Conservation (phyloP, 1,284 basidiomycete genomes). For the Ganoderma sinense region DNA sequence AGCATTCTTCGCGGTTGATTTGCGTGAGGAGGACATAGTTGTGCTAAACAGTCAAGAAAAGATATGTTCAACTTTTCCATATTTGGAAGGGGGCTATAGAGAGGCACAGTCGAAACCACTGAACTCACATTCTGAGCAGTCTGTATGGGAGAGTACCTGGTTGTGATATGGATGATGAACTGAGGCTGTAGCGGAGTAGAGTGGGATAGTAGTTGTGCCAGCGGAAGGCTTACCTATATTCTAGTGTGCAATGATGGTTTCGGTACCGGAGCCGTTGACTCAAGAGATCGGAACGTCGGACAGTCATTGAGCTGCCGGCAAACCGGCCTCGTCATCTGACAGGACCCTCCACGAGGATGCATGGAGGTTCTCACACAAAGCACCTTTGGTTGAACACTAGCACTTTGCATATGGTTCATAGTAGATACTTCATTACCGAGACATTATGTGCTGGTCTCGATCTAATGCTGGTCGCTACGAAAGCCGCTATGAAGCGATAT, state of each 20-base stretch:
- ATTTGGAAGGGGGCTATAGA: neutral
- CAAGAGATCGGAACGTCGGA: neutral
- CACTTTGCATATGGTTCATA: neutral
- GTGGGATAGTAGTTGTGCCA: neutral
- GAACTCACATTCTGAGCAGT: neutral
- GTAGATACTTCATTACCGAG: neutral
- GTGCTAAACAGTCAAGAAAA: neutral
- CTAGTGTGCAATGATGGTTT: neutral
- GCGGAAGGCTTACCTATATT: neutral
- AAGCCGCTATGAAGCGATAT: conserved; percentile 7
- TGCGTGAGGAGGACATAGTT: conserved; percentile 13
- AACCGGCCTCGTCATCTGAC: neutral
- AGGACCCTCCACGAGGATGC: neutral
- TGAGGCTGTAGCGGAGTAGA: neutral
- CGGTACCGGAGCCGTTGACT: conserved; percentile 10
- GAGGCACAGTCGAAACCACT: neutral
- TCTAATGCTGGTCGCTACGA: neutral
- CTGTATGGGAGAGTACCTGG: neutral
- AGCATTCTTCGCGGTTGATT: neutral
- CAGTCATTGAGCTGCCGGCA: neutral
- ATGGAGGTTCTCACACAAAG: neutral
- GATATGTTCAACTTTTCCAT: neutral
- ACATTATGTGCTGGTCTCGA: neutral
- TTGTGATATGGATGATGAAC: neutral
- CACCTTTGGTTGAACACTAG: neutral